phyloP scores from a whole-genome alignment of 2,329 filamentous ascomycete genomes.

The Akanthomyces muscarius region DNA sequence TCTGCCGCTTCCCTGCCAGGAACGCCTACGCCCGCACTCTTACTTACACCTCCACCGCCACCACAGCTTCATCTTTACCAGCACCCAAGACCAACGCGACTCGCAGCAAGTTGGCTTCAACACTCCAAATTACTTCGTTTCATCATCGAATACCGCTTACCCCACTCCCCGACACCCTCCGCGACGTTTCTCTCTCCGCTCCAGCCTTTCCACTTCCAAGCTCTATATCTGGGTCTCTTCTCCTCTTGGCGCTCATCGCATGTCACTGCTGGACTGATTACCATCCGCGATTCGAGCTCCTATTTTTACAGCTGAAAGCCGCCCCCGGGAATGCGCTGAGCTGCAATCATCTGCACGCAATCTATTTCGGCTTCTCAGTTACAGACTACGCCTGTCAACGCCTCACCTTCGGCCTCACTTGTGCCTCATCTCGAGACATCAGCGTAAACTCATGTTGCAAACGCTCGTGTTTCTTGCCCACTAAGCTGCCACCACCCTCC shows the following conservation, averaged over 20 bases:
- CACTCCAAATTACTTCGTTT: not conserved
- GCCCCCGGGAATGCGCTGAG: not conserved
- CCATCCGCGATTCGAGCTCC: not conserved
- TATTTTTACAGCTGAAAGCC: not conserved
- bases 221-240: not conserved
- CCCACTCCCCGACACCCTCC: not conserved
- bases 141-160: not conserved
- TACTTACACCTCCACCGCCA: conserved; percentile 8
- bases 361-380: not conserved
- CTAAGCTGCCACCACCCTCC: not conserved
- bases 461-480: conserved; percentile 10
- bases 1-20: conserved; percentile 6
- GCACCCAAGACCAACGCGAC: not conserved
- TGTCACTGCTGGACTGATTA: conserved; percentile 10
- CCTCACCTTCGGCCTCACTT: conserved; percentile 4
- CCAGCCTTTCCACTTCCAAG: not conserved
- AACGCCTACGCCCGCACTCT: not conserved
- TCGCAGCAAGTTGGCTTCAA: not conserved
- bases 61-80: not conserved
- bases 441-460: conserved; percentile 6
- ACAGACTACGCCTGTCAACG: not conserved
- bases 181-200: not conserved
- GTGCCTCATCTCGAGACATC: conserved; percentile 13
- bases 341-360: not conserved
- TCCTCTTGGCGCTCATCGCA: conserved; percentile 6